These are phyloP conservation scores for Trichoderma arundinaceum DNA, from an alignment of 2,329 filamentous ascomycete genomes.

Conservation along the genomic window DNA sequence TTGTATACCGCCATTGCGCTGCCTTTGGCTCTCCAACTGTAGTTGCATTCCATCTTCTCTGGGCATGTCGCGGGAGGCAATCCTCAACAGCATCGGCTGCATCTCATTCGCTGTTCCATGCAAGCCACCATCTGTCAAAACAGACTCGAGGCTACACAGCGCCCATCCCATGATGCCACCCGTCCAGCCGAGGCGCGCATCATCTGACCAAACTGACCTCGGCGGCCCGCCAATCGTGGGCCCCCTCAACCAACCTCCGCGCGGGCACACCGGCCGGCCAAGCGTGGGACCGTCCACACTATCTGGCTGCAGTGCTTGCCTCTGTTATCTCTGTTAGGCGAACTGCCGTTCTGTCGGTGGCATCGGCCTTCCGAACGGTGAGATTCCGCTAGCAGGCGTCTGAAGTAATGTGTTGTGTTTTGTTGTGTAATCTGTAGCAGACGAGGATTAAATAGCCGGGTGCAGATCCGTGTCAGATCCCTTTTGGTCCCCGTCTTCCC, in stretches of 20 bases:
- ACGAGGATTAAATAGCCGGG: constrained; percentile 5
- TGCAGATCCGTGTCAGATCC: constrained; percentile 15
- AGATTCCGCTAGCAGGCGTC: too few relatives aligned
- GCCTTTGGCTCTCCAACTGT: too few relatives aligned
- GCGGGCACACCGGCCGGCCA: constrained; percentile 16
- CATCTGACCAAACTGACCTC: constrained; percentile 26
- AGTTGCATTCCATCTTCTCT: too few relatives aligned
- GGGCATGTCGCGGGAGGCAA: too few relatives aligned
- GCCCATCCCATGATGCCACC: background rate
- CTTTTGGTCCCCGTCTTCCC: background rate
- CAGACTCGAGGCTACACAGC: background rate
- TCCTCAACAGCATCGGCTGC: background rate
- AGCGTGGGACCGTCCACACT: constrained; percentile 7
- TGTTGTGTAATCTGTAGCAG: background rate
- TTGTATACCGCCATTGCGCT: too few relatives aligned
- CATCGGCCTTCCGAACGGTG: too few relatives aligned
- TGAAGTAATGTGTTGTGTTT: background rate
- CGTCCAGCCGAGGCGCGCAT: constrained; percentile 23
- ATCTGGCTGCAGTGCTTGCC: background rate
- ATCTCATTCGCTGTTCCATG: background rate
- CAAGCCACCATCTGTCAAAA: background rate
- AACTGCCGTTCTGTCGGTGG: background rate
- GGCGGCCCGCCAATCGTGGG: constrained; percentile 23
- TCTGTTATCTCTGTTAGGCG: constrained; percentile 18
- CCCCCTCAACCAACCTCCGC: constrained; percentile 1